These are phyloP conservation scores for Bruguiera hainesii DNA, from an alignment of 441 rosid genomes.

Conservation along the genomic window DNA sequence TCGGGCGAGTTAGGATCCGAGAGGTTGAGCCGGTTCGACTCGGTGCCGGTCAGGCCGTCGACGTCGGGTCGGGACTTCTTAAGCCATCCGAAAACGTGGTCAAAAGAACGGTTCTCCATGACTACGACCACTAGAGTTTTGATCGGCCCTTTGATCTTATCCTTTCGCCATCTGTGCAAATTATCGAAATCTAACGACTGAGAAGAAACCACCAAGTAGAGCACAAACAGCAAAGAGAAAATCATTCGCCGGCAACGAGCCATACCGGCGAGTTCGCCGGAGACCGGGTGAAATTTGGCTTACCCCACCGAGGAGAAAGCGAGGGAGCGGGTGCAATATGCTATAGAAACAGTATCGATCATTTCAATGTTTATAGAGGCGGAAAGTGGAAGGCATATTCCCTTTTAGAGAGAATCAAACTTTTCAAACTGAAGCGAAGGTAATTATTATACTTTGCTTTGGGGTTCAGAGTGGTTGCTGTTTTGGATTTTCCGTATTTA, in stretches of 20 bases:
- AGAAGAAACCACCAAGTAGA: slow-evolving; percentile 48
- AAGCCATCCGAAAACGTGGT: slow-evolving; percentile 93
- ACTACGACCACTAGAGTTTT: slow-evolving; percentile 81
- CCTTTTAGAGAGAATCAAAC: no score
- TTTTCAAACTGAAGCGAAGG: no score
- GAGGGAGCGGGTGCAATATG: background rate
- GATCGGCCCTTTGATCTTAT: slow-evolving; percentile 70
- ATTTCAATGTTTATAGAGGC: no score
- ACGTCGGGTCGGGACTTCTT: slow-evolving; percentile 77
- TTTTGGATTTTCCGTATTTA: no score
- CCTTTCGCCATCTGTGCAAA: slow-evolving; percentile 32
- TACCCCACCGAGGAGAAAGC: background rate
- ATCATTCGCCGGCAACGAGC: slow-evolving; percentile 19
- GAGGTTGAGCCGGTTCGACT: slow-evolving; percentile 53
- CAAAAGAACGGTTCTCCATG: slow-evolving; percentile 99
- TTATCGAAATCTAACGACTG: slow-evolving; percentile 39
- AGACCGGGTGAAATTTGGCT: background rate
- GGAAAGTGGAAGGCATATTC: no score
- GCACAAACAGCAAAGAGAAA: slow-evolving; percentile 29
- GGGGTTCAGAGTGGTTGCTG: no score
- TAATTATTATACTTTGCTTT: no score
- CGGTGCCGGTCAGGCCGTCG: slow-evolving; percentile 77
- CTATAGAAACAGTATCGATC: no score
- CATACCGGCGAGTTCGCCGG: slow-evolving; percentile 2
- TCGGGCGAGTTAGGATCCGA: slow-evolving; percentile 53